phyloP scores from a whole-genome alignment of 2,329 filamentous ascomycete species.

The Penicillium sclerotiorum region DNA sequence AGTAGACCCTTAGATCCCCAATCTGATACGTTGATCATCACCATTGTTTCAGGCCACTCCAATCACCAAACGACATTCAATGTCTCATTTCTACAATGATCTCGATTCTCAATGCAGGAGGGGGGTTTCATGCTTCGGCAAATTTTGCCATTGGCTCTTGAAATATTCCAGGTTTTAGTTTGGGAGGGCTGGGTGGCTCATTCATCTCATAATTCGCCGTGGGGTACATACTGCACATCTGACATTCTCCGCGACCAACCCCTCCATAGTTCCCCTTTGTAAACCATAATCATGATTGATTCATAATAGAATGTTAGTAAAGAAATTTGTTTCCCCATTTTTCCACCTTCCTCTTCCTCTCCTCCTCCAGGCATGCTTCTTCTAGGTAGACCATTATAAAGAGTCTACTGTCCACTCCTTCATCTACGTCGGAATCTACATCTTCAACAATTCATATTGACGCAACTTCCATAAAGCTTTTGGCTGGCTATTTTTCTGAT shows the following conservation, averaged over 20 bases:
- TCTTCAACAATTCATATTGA: background rate
- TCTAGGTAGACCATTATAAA: background rate
- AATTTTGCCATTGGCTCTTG: background rate
- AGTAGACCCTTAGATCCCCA: background rate
- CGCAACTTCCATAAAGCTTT: background rate
- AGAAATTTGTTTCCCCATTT: too few species aligned
- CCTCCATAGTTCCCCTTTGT: too few species aligned
- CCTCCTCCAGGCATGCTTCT: background rate
- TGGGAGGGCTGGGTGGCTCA: background rate
- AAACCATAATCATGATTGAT: too few species aligned
- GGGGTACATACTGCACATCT: constrained; percentile 9
- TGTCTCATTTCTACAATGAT: background rate
- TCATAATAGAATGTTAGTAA: too few species aligned
- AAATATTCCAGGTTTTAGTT: background rate
- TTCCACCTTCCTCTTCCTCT: too few species aligned
- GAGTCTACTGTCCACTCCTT: background rate
- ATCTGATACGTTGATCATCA: background rate
- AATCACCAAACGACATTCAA: too few species aligned
- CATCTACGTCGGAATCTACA: background rate
- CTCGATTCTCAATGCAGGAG: background rate
- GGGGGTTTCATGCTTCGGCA: too few species aligned
- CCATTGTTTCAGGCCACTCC: background rate
- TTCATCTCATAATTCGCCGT: background rate
- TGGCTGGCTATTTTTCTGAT: background rate
- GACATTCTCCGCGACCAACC: constrained; percentile 12